These are phyloP conservation scores for Aphanomyces astaci DNA, from an alignment of 352 stramenopile species.

Conservation along the genomic window DNA sequence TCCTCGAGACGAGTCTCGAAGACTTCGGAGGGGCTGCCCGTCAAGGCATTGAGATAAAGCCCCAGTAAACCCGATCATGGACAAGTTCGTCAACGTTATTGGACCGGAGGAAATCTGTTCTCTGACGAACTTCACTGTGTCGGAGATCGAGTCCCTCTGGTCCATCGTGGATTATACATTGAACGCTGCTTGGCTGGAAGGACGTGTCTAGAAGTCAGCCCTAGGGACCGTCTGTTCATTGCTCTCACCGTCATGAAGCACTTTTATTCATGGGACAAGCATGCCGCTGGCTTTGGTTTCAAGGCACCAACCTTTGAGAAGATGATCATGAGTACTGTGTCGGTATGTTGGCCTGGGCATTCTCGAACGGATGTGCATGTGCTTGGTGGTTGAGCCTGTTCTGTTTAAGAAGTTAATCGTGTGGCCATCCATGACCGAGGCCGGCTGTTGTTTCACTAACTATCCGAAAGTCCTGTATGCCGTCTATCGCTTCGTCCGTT, in stretches of 20 bases:
- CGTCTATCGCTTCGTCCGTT: too few relatives aligned
- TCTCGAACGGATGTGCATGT: neutral
- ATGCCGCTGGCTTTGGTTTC: constrained; percentile 6
- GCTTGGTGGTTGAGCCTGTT: constrained; percentile 5
- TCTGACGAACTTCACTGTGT: neutral
- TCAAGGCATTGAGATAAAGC: neutral
- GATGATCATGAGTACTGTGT: neutral
- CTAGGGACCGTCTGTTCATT: neutral
- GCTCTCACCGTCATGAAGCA: constrained; percentile 6
- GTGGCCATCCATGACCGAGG: neutral
- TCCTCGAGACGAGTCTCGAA: neutral
- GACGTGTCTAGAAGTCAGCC: neutral
- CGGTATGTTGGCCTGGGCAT: neutral
- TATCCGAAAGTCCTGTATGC: constrained; percentile 1
- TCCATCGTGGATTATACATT: neutral
- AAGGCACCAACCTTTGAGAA: constrained; percentile 6
- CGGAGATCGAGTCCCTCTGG: neutral
- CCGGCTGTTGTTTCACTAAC: neutral
- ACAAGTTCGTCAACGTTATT: neutral
- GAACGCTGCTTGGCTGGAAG: neutral
- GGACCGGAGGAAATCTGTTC: neutral
- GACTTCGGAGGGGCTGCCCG: neutral
- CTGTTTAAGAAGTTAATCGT: neutral
- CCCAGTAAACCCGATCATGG: neutral
- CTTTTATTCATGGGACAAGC: constrained; percentile 3